phyloP scores from a whole-genome alignment of 768 basidiomycete species.

The Crepidotus variabilis region DNA sequence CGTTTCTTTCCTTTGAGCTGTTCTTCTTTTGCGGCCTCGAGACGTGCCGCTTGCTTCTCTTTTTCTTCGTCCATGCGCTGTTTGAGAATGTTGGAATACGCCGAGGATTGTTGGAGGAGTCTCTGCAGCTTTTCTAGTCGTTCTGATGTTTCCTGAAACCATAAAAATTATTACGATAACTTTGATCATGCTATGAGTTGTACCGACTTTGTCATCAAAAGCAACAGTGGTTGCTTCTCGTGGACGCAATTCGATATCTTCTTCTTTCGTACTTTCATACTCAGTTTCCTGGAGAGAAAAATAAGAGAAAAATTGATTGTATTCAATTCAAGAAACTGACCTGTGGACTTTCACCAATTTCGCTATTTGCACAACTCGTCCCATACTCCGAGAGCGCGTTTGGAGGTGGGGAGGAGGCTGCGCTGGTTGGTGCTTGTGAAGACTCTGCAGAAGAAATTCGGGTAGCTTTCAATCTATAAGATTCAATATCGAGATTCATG shows the following conservation, averaged over 20 bases:
- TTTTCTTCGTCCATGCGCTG: constrained; percentile 71
- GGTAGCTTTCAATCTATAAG: no score
- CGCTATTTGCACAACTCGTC: constrained; percentile 18
- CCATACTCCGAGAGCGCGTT: constrained; percentile 20
- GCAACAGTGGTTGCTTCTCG: constrained; percentile 2
- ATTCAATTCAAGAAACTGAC: not conserved
- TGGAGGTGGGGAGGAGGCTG: constrained; percentile 21
- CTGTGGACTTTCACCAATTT: constrained; percentile 7
- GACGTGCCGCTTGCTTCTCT: constrained; percentile 21
- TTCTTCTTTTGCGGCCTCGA: constrained; percentile 18
- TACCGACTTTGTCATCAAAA: constrained; percentile 12
- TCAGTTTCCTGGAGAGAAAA: constrained; percentile 4
- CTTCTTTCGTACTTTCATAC: constrained; percentile 9
- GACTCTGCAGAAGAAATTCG: no score
- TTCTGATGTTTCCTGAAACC: constrained; percentile 41
- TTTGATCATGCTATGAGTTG: not conserved
- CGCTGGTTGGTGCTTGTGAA: constrained; percentile 11
- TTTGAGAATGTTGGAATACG: constrained; percentile 71
- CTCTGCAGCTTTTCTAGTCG: constrained; percentile 54
- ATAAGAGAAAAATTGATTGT: not conserved
- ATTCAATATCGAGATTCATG: no score
- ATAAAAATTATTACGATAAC: no score
- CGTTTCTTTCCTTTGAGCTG: constrained; percentile 24
- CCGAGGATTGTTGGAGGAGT: constrained; percentile 71
- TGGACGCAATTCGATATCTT: not conserved